Base-by-base conservation (phyloP, 1,284 basidiomycete species). In the Ustilago trichophora region DNA sequence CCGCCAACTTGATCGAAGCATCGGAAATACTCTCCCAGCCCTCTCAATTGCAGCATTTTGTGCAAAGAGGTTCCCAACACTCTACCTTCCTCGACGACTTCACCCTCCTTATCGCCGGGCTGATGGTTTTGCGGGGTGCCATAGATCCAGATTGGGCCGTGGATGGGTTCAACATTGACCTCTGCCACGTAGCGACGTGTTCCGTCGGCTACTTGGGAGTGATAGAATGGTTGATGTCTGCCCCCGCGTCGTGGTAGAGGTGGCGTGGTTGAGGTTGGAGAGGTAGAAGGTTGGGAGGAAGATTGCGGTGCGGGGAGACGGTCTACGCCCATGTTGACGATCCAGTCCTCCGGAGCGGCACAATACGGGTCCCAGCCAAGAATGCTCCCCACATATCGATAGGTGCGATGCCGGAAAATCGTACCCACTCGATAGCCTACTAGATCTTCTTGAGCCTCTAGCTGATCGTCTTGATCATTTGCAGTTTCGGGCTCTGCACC, bases 301-400 rank as follows among this genome's bases (percentile, higher is more conserved):
- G 41, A 6, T 2, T 10, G 29, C 8, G 62, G 49, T 5, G 57
- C 31, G 6, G 67, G 67, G 1, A 74, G 49, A n/a, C 45, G 45
- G 34, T 72, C 66, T 1, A 74, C 69, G 22, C 68, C 71, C 73
- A 75, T 75, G 34, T 55, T 54, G 33, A 49, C 31, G 34, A 73
- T 73, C 73, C 73, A 75, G 22, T 69, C 52, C 18, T 73, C 63
- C 4, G 65, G 49, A 1, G 66, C 67, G 10, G 48, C 45, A 31
- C 73, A 75, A 29, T 53, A 32, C 5, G 55, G 41, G n/a, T 68
- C 63, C 73, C 73, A 75, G 7, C 59, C 54, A 1, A 67, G 43
- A 16, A 70, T 60, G 16, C 42, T 44, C 18, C 67, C 73, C 0
- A 33, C 43, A 26, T 75, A 75, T n/a, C 63, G 54, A 19, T 64